Evolutionary conservation across 1,284 basidiomycete species (phyloP).

Genomic region (Exsudoporus floridanus): DNA sequence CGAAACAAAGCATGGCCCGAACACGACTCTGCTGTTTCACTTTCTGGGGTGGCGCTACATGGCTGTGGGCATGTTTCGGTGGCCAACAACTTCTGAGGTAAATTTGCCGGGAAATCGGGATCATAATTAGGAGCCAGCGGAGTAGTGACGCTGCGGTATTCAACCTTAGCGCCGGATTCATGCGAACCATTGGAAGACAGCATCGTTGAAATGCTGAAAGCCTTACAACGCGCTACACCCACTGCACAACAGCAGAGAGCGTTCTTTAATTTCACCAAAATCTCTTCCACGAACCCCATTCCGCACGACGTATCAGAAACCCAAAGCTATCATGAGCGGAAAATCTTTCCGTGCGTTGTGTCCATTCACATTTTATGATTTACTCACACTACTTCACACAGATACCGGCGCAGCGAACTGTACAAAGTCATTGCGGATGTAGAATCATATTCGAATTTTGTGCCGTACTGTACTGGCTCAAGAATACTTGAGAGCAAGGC

Average conservation of each 20-base stretch:
- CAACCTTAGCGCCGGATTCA: neutral
- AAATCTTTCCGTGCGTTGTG: slow-evolving; percentile 74
- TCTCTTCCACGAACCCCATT: slow-evolving; percentile 43
- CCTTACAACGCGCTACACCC: slow-evolving; percentile 14
- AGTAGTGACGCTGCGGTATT: neutral
- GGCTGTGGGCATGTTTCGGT: neutral
- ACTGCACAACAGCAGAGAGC: slow-evolving; percentile 18
- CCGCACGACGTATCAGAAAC: slow-evolving; percentile 28
- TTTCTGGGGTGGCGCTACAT: neutral
- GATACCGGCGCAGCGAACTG: slow-evolving; percentile 73
- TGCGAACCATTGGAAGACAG: neutral
- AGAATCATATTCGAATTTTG: slow-evolving; percentile 79
- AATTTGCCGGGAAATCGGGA: neutral
- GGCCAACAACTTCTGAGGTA: neutral
- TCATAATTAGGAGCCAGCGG: neutral
- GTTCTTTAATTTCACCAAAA: slow-evolving; percentile 42
- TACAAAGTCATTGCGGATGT: slow-evolving; percentile 89
- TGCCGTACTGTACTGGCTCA: slow-evolving; percentile 87
- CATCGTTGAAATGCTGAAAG: slow-evolving; percentile 18
- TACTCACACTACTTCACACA: slow-evolving; percentile 38
- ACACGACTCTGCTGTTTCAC: neutral
- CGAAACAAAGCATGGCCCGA: neutral
- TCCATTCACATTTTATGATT: neutral
- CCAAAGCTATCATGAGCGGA: slow-evolving; percentile 58
- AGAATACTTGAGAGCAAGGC: slow-evolving; percentile 52